Base-by-base conservation (phyloP, 2,329 filamentous ascomycete species). In the Lasiodiplodia theobromae region DNA sequence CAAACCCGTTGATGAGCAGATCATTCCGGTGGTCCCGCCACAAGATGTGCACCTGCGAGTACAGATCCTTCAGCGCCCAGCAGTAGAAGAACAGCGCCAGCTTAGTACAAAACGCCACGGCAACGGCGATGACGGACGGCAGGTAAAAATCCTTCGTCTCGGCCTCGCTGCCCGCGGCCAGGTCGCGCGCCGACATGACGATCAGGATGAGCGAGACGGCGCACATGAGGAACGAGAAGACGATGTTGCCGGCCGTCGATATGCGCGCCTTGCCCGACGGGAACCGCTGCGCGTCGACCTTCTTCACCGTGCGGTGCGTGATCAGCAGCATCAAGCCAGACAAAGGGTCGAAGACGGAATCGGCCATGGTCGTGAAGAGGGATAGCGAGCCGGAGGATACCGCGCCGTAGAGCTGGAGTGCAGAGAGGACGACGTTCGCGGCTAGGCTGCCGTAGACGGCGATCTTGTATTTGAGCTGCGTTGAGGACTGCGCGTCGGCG, bases 11-110 rank as follows among this genome's bases (percentile, higher is more conserved):
- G 86, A 99, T 93, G 74, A 97, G 86, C n/a, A 99, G 85, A 77
- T 99, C 96, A 77, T 99, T 99, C 70, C 96, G 91, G 82, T 99
- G 96, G 76, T 98, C 94, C 79, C 97, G 92, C 94, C 94, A 97
- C 18, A 98, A 84, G 77, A 97, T 97, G 68, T 92, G 88, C 71
- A 97, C 89, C 80, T 97, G 94, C 69, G 89, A 93, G 83, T 97
- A 97, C 74, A 92, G 92, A 82, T 97, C 91, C 72, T 94, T 91
- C 74, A 98, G 82, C 4, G 92, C 89, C 89, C 91, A 98, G 82
- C 96, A 98, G 83, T 97, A 98, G 31, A 96, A 74, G 79, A 97
- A 98, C 0, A 98, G 86, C 6, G 74, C 76, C 18, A 97, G 83
- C 78, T 99, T 98, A 23, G 94, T 97, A 34, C 79, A 81, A 76